Conservation (phyloP, 371 early-diverging fungal species). For the Rhizomucor pusillus region DNA sequence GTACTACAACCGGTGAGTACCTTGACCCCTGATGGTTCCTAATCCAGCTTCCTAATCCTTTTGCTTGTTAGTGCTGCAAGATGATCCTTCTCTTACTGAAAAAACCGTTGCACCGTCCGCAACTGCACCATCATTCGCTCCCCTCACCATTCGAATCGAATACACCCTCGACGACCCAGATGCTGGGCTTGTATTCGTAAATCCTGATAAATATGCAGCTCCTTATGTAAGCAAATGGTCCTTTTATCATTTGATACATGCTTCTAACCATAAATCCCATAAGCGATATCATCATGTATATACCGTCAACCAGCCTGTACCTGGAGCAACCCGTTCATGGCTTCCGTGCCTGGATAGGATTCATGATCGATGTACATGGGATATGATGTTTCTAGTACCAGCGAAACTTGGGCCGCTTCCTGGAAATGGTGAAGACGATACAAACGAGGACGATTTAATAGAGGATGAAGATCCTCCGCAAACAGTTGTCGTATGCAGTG, state of each 20-base stretch:
- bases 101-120: slow-evolving; percentile 4
- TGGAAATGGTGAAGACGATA: slow-evolving; percentile 39
- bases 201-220: slow-evolving; percentile 58
- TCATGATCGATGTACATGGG: slow-evolving; percentile 83
- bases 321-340: slow-evolving; percentile 83
- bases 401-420: slow-evolving; percentile 26
- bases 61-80: slow-evolving; percentile 10
- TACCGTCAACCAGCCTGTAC: slow-evolving; percentile 76
- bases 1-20: slow-evolving; percentile 7
- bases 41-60: too few relatives aligned
- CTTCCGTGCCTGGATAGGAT: slow-evolving; percentile 86
- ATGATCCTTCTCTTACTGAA: slow-evolving; percentile 10
- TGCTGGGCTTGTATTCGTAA: slow-evolving; percentile 54
- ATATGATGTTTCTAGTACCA: slow-evolving; percentile 77
- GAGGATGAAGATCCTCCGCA: slow-evolving; percentile 50
- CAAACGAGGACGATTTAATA: slow-evolving; percentile 38
- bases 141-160: slow-evolving; percentile 51
- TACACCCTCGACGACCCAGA: slow-evolving; percentile 52
- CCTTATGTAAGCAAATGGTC: slow-evolving; percentile 44
- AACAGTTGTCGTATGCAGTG: slow-evolving; percentile 72
- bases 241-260: neutral
- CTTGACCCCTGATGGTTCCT: too few relatives aligned
- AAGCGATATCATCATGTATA: slow-evolving; percentile 70
- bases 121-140: slow-evolving; percentile 28
- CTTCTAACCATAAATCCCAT: neutral